Percentiles rank a stretch among this genome's conserved stretches.
Evolutionary conservation across 139 green algal species (phyloP).

Genomic region (Volvox reticuliferus): DNA sequence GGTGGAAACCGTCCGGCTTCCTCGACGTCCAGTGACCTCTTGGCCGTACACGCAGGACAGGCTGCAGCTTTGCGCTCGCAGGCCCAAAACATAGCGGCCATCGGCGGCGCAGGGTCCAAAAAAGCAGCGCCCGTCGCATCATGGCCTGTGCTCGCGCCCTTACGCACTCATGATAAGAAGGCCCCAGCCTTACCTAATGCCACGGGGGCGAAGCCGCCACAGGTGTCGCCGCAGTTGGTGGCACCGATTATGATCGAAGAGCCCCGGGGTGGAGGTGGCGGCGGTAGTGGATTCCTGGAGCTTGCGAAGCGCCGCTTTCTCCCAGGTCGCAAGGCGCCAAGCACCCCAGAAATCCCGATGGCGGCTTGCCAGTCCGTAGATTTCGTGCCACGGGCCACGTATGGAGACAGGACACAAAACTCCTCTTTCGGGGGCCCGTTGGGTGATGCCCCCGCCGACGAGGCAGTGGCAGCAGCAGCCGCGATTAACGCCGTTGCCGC

Average conservation of each 20-base stretch:
- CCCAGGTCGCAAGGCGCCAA: background rate
- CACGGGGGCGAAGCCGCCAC: background rate
- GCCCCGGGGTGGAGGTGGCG: background rate
- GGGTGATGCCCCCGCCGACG: background rate
- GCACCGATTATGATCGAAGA: background rate
- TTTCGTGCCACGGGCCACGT: background rate
- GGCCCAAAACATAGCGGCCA: background rate
- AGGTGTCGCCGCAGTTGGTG: background rate
- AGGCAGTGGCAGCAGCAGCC: background rate
- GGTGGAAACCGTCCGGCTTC: background rate
- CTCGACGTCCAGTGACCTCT: conserved; percentile 1
- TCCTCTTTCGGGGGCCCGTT: no score
- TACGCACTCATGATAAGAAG: background rate
- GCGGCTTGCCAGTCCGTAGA: background rate
- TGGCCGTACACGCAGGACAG: background rate
- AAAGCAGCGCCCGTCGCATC: background rate
- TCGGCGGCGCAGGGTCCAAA: background rate
- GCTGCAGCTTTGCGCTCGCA: background rate
- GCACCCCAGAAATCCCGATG: background rate
- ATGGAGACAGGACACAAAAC: background rate
- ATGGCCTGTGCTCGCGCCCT: background rate
- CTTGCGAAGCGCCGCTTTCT: background rate
- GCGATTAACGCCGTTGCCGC: background rate
- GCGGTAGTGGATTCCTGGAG: background rate
- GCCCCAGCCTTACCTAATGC: background rate